Evolutionary conservation across 2,329 filamentous ascomycete species (phyloP), one percentile per base, ranked within the genome.

Genomic region (Clarireedia sp.): DNA sequence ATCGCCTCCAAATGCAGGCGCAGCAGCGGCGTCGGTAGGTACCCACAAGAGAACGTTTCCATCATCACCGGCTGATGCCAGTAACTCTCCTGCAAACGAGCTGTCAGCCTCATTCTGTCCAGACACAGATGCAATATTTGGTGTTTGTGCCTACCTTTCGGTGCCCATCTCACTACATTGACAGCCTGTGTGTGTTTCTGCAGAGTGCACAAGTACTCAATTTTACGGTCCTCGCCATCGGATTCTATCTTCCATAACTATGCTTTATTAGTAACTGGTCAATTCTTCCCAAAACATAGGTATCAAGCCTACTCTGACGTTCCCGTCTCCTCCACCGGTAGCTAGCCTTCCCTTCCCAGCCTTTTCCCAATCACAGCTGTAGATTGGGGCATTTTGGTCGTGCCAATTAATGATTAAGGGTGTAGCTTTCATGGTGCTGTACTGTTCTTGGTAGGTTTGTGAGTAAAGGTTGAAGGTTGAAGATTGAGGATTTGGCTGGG

Each of bases 341-440:
- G 94, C 94, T 60, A 99, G 76, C 67, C 94, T 85, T 53, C 90
- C 90, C 72, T 94, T 96, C 61, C 90, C 90, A 68, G 89, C 81
- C 48, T 89, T 89, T 70, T 99, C 92, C 70, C 97, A 99, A 72
- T 97, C 92, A 64, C 90, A 90, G 44, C 92, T 96, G 75, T 97
- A 99, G 70, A 99, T 91, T 57, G 94, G 94, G 66, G 89, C 85
- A 74, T 95, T 96, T 69, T 96, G 89, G 72, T 96, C 89, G 74
- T 99, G 95, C 94, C 94, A 99, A 78, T 95, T 90, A 75, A 99
- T 92, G 70, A 97, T 92, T 65, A 99, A 81, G 66, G 94, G 92
- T 68, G 90, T 86, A 69, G 90, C 91, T 81, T 95, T 97, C 94
- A 99, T 99, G 70, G 8, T 65, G 56, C 36, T 12, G 29, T 24